These are phyloP conservation scores for Clarireedia paspali DNA, from an alignment of 2,329 filamentous ascomycete genomes.

Conservation along the genomic window DNA sequence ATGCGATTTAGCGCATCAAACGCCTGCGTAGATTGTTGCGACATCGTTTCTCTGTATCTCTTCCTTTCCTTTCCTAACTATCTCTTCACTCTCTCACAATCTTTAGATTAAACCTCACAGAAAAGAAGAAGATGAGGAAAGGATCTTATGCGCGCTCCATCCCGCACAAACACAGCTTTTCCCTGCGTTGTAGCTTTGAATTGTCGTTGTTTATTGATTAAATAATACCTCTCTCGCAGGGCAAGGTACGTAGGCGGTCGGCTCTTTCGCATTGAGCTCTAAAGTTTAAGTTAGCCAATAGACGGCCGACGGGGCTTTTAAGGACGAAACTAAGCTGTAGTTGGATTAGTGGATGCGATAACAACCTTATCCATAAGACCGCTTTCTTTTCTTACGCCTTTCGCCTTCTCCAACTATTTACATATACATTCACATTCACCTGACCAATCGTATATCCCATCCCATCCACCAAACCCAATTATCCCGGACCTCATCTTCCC, in stretches of 20 bases:
- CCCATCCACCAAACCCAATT: no score
- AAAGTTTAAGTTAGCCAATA: no score
- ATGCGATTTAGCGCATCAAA: constrained; percentile 27
- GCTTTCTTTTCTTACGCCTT: background rate
- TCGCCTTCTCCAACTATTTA: background rate
- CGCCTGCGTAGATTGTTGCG: constrained; percentile 25
- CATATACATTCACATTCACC: background rate
- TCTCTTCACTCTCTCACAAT: no score
- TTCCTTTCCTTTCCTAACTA: no score
- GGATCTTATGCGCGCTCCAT: constrained; percentile 17
- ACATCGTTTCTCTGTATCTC: constrained; percentile 23
- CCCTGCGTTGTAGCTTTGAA: background rate
- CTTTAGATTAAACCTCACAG: no score
- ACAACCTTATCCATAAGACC: background rate
- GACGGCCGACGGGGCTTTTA: no score
- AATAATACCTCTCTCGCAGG: background rate
- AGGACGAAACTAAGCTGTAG: no score
- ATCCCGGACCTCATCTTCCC: no score
- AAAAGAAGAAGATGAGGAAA: no score
- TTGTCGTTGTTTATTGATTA: background rate
- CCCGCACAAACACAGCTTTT: constrained; percentile 17
- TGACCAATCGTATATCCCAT: no score
- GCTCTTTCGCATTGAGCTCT: background rate
- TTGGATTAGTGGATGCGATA: background rate
- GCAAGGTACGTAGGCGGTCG: background rate